Base-by-base conservation (phyloP, 129 eudicot genomes). In the Artemisia tridentata region DNA sequence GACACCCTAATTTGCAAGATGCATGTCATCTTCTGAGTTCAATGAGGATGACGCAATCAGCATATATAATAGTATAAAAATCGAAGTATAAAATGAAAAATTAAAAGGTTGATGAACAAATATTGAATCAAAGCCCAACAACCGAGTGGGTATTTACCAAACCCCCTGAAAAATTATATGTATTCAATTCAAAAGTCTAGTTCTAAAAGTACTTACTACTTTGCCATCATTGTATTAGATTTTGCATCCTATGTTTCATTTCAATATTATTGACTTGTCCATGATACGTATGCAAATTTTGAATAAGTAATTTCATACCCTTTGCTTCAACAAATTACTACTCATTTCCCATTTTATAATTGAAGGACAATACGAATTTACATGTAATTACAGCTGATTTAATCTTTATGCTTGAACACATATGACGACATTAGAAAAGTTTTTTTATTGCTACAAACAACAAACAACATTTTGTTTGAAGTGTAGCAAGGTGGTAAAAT, bases 131-230 rank as follows among this genome's bases (percentile, higher is more conserved):
- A 69, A 74, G 73, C 56, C 49, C 77, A 69, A 69, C 84, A 14
- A 80, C 80, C 63, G 7, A 50, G 74, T 80, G 84, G 80, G 69
- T 43, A 66, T 69, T 25, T 75, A 80, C 84, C 84, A 75, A 80
- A 74, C 80, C 70, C 59, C 60, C 31, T 31, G 0, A 4, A 31
- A 5, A 31, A 4, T 0, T 4, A 31, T 31, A 4, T 31, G 41
- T 31, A 29, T 43, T 46, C 63, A 55, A 63, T 18, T 29, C 27
- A 56, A 34, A 76, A 76, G 67, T 68, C 55, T 68, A 49, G 59
- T 68, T 51, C 68, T n/a, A 76, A 67, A 59, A 49, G 63, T 20
- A 69, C 23, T 31, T 31, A n/a, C 2, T 5, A 31, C 41, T 31
- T 75, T 68, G 69, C 21, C 63, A 67, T 65, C 67, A 64, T 67